phyloP scores from a whole-genome alignment of 1,139 yeast genomes.

The Lodderomyces jiufengensis region DNA sequence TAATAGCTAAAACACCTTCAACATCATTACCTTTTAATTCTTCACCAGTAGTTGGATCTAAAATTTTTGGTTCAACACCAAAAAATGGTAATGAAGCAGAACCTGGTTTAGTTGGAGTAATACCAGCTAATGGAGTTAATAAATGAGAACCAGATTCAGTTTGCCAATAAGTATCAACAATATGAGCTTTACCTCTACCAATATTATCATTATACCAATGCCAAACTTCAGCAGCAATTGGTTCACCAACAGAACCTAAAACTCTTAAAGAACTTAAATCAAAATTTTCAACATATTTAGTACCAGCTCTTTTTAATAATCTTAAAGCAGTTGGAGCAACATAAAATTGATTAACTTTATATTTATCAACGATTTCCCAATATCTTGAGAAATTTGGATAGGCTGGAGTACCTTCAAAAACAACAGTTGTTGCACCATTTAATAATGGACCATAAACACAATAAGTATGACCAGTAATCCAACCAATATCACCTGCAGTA shows the following conservation, averaged over 20 bases:
- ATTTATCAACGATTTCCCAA: slow-evolving; percentile 78
- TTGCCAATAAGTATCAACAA: slow-evolving; percentile 82
- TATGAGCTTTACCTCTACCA: slow-evolving; percentile 72
- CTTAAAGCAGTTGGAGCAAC: slow-evolving; percentile 91
- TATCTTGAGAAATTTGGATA: slow-evolving; percentile 76
- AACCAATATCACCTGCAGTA: slow-evolving; percentile 87
- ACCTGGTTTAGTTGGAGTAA: slow-evolving; percentile 76
- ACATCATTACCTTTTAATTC: slow-evolving; percentile 60
- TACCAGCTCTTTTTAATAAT: slow-evolving; percentile 79
- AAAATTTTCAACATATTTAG: slow-evolving; percentile 57
- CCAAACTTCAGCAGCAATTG: slow-evolving; percentile 92
- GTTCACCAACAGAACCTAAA: slow-evolving; percentile 88
- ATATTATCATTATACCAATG: slow-evolving; percentile 82
- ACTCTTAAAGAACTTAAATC: slow-evolving; percentile 67
- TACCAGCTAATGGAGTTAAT: slow-evolving; percentile 67
- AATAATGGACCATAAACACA: slow-evolving; percentile 79
- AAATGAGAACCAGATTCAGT: slow-evolving; percentile 78
- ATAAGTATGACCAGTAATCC: slow-evolving; percentile 87
- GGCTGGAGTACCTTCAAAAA: slow-evolving; percentile 85
- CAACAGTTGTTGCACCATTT: slow-evolving; percentile 76
- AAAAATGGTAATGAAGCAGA: slow-evolving; percentile 77
- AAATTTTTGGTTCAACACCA: slow-evolving; percentile 64
- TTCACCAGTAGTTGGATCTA: slow-evolving; percentile 70
- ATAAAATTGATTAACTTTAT: slow-evolving; percentile 78
- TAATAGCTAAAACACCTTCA: slow-evolving; percentile 73